Percentiles rank a stretch among this genome's conserved stretches.
Conservation (phyloP, 192 early-diverging fungal genomes). For the Ambispora gerdemannii region DNA sequence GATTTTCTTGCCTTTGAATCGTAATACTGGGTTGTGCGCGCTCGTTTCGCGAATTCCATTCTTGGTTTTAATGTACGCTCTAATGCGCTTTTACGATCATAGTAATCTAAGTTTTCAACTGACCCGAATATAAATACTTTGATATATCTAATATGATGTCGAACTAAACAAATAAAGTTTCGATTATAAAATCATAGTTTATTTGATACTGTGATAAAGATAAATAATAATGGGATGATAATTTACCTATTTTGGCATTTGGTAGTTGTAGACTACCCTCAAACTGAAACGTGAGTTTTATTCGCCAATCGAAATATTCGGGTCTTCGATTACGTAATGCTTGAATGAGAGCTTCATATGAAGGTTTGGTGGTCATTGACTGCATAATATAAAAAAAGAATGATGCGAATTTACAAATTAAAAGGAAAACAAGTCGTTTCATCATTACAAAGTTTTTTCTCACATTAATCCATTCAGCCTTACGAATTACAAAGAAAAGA, state of each 20-base stretch:
- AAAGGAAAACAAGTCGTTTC: too few relatives aligned
- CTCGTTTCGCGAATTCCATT: not conserved
- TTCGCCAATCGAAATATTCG: not conserved
- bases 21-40: not conserved
- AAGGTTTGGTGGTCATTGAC: not conserved
- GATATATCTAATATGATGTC: not conserved
- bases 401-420: too few relatives aligned
- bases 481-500: not conserved
- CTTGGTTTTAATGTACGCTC: not conserved
- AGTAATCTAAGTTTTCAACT: not conserved
- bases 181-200: too few relatives aligned
- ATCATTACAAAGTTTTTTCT: not conserved
- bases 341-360: not conserved
- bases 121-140: not conserved
- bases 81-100: not conserved
- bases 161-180: not conserved
- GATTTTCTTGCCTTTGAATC: not conserved
- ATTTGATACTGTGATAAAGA: too few relatives aligned
- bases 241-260: too few relatives aligned
- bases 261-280: not conserved
- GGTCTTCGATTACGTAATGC: not conserved
- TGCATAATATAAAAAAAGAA: too few relatives aligned
- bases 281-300: not conserved
- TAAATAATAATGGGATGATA: too few relatives aligned
- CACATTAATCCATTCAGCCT: not conserved